A percentile compares a stretch with the other conserved stretches of the same genome.
These are phyloP conservation scores for Plectranthus barbatus DNA, from an alignment of 257 asterid genomes.

Conservation along the genomic window DNA sequence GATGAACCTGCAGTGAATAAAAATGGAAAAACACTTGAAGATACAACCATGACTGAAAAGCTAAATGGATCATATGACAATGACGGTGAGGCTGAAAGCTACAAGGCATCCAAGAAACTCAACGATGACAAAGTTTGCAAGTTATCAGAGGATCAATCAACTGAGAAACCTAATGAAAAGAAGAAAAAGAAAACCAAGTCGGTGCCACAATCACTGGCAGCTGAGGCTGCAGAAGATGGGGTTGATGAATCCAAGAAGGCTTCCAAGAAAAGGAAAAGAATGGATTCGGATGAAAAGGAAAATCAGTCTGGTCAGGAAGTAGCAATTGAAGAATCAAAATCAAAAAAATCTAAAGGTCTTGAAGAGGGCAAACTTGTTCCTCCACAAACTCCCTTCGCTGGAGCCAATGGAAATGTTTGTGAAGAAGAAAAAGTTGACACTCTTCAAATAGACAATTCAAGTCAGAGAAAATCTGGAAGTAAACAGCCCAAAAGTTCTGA, in stretches of 20 bases:
- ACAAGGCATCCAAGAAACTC: constrained; percentile 15
- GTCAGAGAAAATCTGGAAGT: constrained; percentile 35
- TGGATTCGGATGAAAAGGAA: constrained; percentile 38
- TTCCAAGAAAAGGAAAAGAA: constrained; percentile 68
- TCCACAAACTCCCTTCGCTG: constrained; percentile 9
- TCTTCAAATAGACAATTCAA: constrained; percentile 18
- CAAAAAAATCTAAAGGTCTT: constrained; percentile 47
- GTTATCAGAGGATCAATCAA: constrained; percentile 18
- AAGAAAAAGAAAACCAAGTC: constrained; percentile 34
- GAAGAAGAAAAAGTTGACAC: constrained; percentile 14
- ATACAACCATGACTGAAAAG: background rate
- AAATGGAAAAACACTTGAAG: constrained; percentile 12
- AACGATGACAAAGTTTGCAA: constrained; percentile 19
- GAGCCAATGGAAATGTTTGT: constrained; percentile 15
- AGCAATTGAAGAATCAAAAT: constrained; percentile 44
- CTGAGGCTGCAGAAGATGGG: constrained; percentile 29
- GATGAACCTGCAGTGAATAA: constrained; percentile 10
- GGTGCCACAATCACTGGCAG: constrained; percentile 14
- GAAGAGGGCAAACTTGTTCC: constrained; percentile 27
- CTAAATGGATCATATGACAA: constrained; percentile 7
- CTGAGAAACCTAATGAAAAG: constrained; percentile 34
- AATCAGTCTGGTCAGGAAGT: constrained; percentile 28
- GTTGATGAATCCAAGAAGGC: constrained; percentile 33
- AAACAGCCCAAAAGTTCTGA: constrained; percentile 42
- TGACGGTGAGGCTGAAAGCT: constrained; percentile 10